Percentiles rank a stretch among this genome's conserved stretches.
Evolutionary conservation across 176 grass and related monocot genomes (phyloP).

Genomic region (Pontederia crassipes): DNA sequence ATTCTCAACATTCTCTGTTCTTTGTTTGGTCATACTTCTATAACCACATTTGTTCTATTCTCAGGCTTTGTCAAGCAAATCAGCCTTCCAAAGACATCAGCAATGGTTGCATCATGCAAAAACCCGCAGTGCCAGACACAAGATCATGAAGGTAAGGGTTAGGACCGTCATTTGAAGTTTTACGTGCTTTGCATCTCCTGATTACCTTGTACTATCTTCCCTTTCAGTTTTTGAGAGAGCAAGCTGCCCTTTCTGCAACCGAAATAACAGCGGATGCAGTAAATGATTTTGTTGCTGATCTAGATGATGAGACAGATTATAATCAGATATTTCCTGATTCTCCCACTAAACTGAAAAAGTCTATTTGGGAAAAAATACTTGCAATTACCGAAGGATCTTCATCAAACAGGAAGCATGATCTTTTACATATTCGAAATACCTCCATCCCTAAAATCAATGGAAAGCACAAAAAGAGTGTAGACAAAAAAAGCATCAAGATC

Average conservation of each 20-base stretch:
- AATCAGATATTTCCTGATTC: slow-evolving; percentile 26
- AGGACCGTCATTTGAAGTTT: not conserved
- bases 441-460: slow-evolving; percentile 46
- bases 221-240: slow-evolving; percentile 77
- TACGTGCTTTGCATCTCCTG: not conserved
- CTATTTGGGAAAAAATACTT: slow-evolving; percentile 69
- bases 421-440: slow-evolving; percentile 51
- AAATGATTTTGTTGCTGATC: slow-evolving; percentile 77
- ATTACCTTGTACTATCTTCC: slow-evolving; percentile 11
- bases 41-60: not conserved
- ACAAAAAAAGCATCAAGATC: slow-evolving; percentile 54
- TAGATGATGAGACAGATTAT: slow-evolving; percentile 59
- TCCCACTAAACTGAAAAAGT: slow-evolving; percentile 31
- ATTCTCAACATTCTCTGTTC: not conserved
- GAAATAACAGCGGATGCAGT: slow-evolving; percentile 85
- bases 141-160: slow-evolving; percentile 81
- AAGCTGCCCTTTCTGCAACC: slow-evolving; percentile 58
- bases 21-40: not conserved
- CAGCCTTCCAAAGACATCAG: slow-evolving; percentile 73
- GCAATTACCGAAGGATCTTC: slow-evolving; percentile 26
- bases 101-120: slow-evolving; percentile 89
- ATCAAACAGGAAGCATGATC: slow-evolving; percentile 29
- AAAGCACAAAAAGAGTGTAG: slow-evolving; percentile 46
- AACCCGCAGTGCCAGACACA: slow-evolving; percentile 91
- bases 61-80: slow-evolving; percentile 79